Conservation (phyloP, 2,329 filamentous ascomycete genomes). For the Penicillium sp. region DNA sequence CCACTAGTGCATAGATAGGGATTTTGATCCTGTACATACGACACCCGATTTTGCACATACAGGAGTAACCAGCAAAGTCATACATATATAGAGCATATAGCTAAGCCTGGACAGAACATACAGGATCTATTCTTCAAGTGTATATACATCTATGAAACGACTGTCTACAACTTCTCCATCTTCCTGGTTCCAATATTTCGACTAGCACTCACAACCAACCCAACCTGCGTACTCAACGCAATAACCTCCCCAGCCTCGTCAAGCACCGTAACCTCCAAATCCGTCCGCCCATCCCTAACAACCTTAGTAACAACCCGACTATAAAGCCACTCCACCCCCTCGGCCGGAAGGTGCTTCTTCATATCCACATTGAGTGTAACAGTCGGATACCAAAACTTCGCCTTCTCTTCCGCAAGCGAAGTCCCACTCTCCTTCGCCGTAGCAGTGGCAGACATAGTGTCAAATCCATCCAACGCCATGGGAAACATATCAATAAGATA, state of each 20-base stretch:
- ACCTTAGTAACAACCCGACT: conserved; percentile 56
- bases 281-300: conserved; percentile 63
- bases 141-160: not conserved
- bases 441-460: conserved; percentile 24
- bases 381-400: conserved; percentile 65
- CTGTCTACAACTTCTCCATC: conserved; percentile 21
- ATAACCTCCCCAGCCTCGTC: conserved; percentile 58
- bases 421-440: conserved; percentile 24
- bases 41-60: not conserved
- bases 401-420: conserved; percentile 21
- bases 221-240: conserved; percentile 60
- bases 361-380: conserved; percentile 66
- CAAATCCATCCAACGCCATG: conserved; percentile 51
- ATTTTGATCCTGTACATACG: conserved; percentile 1
- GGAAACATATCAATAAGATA: conserved; percentile 63
- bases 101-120: not conserved
- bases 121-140: not conserved
- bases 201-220: conserved; percentile 53
- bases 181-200: conserved; percentile 51
- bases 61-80: not conserved
- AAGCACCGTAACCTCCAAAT: conserved; percentile 61
- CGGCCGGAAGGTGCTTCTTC: conserved; percentile 60
- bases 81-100: not conserved
- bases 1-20: not conserved
- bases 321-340: conserved; percentile 65